phyloP scores from a whole-genome alignment of 495 filamentous ascomycete genomes.

The Daldinia grandis region DNA sequence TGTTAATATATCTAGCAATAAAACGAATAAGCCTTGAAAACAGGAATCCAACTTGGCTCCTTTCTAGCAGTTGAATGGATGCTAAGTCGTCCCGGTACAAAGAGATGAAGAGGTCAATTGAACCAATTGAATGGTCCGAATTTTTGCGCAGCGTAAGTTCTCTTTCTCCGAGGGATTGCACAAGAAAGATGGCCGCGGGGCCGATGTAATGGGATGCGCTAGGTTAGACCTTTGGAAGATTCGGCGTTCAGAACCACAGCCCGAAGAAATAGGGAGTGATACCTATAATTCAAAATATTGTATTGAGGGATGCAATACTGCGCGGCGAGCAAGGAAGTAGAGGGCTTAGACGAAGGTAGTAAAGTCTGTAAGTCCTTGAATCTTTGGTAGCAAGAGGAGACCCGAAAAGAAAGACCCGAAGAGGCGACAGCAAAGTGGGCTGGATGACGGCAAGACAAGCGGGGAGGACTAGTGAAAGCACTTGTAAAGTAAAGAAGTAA shows the following conservation, averaged over 20 bases:
- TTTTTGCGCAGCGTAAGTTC: slow-evolving; percentile 18
- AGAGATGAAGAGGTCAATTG: slow-evolving; percentile 30
- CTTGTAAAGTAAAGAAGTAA: slow-evolving; percentile 24
- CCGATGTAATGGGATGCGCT: slow-evolving; percentile 21
- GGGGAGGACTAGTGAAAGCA: slow-evolving; percentile 23
- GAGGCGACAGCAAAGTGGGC: slow-evolving; percentile 25
- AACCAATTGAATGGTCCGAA: slow-evolving; percentile 23
- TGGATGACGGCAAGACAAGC: slow-evolving; percentile 36
- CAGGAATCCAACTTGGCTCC: slow-evolving; percentile 20
- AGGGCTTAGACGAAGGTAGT: slow-evolving; percentile 6
- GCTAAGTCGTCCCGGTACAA: slow-evolving; percentile 26
- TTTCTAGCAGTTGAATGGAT: slow-evolving; percentile 18
- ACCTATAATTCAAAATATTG: slow-evolving; percentile 14
- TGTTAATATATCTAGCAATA: slow-evolving; percentile 14
- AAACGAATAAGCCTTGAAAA: slow-evolving; percentile 3
- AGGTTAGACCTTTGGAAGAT: slow-evolving; percentile 9
- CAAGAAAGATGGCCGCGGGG: slow-evolving; percentile 13
- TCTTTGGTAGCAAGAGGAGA: slow-evolving; percentile 17
- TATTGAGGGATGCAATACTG: slow-evolving; percentile 19
- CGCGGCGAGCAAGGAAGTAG: slow-evolving; percentile 4
- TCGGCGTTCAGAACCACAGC: slow-evolving; percentile 17
- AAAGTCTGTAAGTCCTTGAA: slow-evolving; percentile 13
- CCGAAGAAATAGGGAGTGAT: background rate
- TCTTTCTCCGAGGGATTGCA: slow-evolving; percentile 34
- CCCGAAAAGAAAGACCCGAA: slow-evolving; percentile 16